phyloP scores from a whole-genome alignment of 2,329 filamentous ascomycete species.

The Cercospora zeina region DNA sequence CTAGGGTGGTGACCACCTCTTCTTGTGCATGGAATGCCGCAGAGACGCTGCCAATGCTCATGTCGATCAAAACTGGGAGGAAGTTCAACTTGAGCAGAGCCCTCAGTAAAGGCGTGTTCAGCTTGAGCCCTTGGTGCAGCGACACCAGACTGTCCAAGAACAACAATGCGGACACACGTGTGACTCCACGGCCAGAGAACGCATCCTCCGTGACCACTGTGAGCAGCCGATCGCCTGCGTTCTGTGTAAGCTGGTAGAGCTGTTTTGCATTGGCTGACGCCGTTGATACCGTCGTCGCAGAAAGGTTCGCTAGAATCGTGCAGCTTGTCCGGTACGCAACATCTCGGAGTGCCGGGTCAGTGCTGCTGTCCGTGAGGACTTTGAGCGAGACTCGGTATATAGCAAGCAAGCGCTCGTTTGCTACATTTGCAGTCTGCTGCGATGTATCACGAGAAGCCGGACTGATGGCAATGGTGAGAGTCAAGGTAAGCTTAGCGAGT shows the following conservation, averaged over 20 bases:
- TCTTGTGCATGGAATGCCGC: slow-evolving; percentile 55
- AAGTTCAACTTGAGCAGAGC: slow-evolving; percentile 84
- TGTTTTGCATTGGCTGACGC: slow-evolving; percentile 32
- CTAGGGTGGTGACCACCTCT: slow-evolving; percentile 59
- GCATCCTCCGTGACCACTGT: slow-evolving; percentile 92
- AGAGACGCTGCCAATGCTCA: slow-evolving; percentile 73
- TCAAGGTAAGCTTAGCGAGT: slow-evolving; percentile 72
- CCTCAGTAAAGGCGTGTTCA: slow-evolving; percentile 74
- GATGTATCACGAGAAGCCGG: slow-evolving; percentile 53
- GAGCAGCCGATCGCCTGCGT: slow-evolving; percentile 77
- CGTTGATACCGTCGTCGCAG: slow-evolving; percentile 20
- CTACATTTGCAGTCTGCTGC: slow-evolving; percentile 55
- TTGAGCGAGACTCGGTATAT: slow-evolving; percentile 84
- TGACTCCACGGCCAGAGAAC: slow-evolving; percentile 76
- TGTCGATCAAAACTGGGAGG: slow-evolving; percentile 84
- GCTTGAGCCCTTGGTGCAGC: slow-evolving; percentile 66
- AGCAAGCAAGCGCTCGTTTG: slow-evolving; percentile 81
- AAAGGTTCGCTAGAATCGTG: slow-evolving; percentile 31
- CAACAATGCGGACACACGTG: slow-evolving; percentile 81
- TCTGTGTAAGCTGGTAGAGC: slow-evolving; percentile 67
- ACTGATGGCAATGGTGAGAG: slow-evolving; percentile 68
- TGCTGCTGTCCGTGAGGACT: slow-evolving; percentile 72
- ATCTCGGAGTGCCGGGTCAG: slow-evolving; percentile 71
- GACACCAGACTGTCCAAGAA: slow-evolving; percentile 77
- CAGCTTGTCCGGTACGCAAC: slow-evolving; percentile 91